Evolutionary conservation across 371 early-diverging fungal species (phyloP), one percentile per base, ranked within the genome.

Genomic region (Coemansia sp.): DNA sequence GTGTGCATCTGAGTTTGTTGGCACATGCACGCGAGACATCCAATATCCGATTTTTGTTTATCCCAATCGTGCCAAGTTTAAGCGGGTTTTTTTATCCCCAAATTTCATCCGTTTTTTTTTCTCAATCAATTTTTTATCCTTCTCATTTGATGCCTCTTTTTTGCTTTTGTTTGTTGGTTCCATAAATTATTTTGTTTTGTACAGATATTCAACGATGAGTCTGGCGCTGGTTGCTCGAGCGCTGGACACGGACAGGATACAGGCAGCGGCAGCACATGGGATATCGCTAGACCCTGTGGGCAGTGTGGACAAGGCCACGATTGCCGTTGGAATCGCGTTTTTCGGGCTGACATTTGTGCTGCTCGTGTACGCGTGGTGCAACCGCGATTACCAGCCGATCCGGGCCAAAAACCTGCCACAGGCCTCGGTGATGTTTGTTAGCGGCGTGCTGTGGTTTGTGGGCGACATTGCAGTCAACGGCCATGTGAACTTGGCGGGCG

Each of bases 391-490:
- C 49, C 63, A 62, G 51, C 72, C 68, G 14, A 72, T 72, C 36
- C 72, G 72, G 8, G 68, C 72, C 12, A 72, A 72, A 11, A 72
- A 67, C 39, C 31, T 72, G 36, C 39, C 61, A 11, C 59, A 59
- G 57, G 57, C 57, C 12, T 61, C 72, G 39, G 49, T 59, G 0
- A 58, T 72, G 36, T 63, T 64, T 33, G 31, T 64, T 2, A 47
- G 65, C 20, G 74, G 74, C 6, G 57, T 68, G 6, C 54, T 72
- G 33, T 72, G 74, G 74, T 72, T 72, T 36, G 34, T 64, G 5
- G 74, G 74, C 14, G 45, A 72, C 48, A 20, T 72, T 36, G 61
- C 51, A 7, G 16, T 65, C 8, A 72, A 72, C 58, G 69, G 69
- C 1, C 74, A 57, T 20, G 64, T 72, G 14, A 16, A 12, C 11